phyloP scores from a whole-genome alignment of 495 filamentous ascomycete species.

The Neurospora sp. region DNA sequence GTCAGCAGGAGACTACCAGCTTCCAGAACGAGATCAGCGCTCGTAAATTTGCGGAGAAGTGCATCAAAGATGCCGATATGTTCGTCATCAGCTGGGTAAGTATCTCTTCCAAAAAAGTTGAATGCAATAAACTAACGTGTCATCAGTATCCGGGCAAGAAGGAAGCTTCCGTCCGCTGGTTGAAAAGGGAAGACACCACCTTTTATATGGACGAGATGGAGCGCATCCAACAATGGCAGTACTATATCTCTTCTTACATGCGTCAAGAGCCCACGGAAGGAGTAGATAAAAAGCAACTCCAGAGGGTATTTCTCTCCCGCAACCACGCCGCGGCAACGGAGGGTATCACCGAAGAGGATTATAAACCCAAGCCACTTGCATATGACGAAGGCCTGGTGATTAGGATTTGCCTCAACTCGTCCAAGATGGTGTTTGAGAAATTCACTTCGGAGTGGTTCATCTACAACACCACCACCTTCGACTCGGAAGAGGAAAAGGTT shows the following conservation, averaged over 20 bases:
- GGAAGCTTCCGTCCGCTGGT: constrained; percentile 54
- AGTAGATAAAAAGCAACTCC: constrained; percentile 51
- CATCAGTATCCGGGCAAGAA: constrained; percentile 44
- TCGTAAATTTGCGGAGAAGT: constrained; percentile 75
- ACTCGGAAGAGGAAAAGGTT: constrained; percentile 17
- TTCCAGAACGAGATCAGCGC: constrained; percentile 76
- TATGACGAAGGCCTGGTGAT: constrained; percentile 68
- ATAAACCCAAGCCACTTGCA: constrained; percentile 43
- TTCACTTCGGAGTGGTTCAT: constrained; percentile 47
- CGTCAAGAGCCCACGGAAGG: constrained; percentile 86
- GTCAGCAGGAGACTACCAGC: constrained; percentile 69
- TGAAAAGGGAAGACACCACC: constrained; percentile 72
- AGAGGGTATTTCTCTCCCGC: constrained; percentile 59
- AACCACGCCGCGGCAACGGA: constrained; percentile 51
- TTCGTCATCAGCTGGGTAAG: constrained; percentile 79
- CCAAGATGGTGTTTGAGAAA: constrained; percentile 68
- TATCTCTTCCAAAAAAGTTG: constrained; percentile 8
- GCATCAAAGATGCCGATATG: constrained; percentile 80
- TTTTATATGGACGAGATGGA: constrained; percentile 57
- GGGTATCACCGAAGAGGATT: constrained; percentile 35
- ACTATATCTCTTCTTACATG: constrained; percentile 86
- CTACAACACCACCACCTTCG: constrained; percentile 27
- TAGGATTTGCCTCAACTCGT: constrained; percentile 71
- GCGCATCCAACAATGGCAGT: constrained; percentile 61
- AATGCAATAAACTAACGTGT: constrained; percentile 9